Evolutionary conservation across 2,329 filamentous ascomycete species (phyloP), one percentile per base, ranked within the genome.

Genomic region (Myriosclerotinia scirpicola): DNA sequence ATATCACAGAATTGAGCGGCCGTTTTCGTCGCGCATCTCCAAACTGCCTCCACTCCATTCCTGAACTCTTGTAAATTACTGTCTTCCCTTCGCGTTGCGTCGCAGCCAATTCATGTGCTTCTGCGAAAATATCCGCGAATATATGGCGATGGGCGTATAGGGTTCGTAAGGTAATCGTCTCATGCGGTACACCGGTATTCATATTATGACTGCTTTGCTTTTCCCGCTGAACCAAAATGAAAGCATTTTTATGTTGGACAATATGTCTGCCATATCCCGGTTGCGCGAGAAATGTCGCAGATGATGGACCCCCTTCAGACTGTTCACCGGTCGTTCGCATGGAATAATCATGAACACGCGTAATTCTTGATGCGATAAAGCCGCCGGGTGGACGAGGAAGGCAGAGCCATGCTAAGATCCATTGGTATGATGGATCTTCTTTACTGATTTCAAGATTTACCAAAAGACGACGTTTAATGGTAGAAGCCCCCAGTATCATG

Each of bases 391-490:
- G 84, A 62, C 93, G 91, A 71, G 92, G 92, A 66, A 92, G 85
- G 8, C 93, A 93, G 77, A 99, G 90, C 93, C 95, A 99, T 71
- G 93, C 89, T 12, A 99, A 84, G 53, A 99, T 87, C 94, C 93
- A 98, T 52, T 88, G 88, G 77, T 98, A 99, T 1, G 94, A 93
- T 54, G 92, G 88, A 79, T 99, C 95, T 74, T 94, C 91, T 76
- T 92, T 91, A 78, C 91, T 94, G 78, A 99, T 97, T 79, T 99
- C 95, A 74, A 99, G 88, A 74, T 97, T 93, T 73, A 98, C 92
- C 40, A 99, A 87, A 80, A 99, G 87, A 59, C 94, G 91, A 64
- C 90, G 88, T 60, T 92, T 90, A 67, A 97, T 80, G 66, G 96
- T 83, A 54, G 85, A 85, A n/a, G 89, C 88, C 65, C 87, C 87